A percentile compares a stretch with the other conserved stretches of the same genome.
These are phyloP conservation scores for Saccharomycopsis sp. DNA, from an alignment of 805 yeast species.

Conservation along the genomic window DNA sequence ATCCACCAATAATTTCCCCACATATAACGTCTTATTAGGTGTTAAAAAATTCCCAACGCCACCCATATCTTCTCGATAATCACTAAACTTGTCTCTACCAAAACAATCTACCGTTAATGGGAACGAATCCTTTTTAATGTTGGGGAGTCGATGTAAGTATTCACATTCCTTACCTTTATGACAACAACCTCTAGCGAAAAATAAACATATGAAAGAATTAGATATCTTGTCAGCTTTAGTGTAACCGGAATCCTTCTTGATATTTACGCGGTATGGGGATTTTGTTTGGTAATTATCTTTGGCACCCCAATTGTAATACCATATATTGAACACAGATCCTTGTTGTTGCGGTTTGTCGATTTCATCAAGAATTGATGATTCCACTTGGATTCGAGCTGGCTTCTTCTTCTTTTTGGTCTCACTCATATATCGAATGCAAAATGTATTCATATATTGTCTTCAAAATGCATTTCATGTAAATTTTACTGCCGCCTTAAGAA, in stretches of 20 bases:
- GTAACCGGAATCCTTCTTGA: conserved; percentile 61
- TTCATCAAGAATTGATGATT: conserved; percentile 46
- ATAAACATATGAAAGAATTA: conserved; percentile 55
- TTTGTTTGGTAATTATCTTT: conserved; percentile 48
- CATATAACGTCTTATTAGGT: conserved; percentile 67
- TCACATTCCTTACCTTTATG: conserved; percentile 69
- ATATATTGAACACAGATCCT: conserved; percentile 75
- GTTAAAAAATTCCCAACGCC: conserved; percentile 80
- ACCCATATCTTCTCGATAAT: conserved; percentile 86
- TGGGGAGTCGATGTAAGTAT: conserved; percentile 74
- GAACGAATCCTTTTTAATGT: conserved; percentile 42
- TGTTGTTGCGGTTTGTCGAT: conserved; percentile 66
- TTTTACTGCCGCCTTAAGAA: no score
- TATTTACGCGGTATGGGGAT: conserved; percentile 50
- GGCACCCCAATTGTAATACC: conserved; percentile 89
- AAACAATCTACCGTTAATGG: conserved; percentile 77
- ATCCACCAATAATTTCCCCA: conserved; percentile 50
- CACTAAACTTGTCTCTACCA: conserved; percentile 80
- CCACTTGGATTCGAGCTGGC: conserved; percentile 72
- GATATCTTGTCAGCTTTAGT: conserved; percentile 55
- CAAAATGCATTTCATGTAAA: no score
- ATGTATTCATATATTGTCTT: no score
- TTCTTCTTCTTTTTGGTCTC: conserved; percentile 25
- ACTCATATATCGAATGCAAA: no score
- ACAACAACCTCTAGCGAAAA: conserved; percentile 87